A percentile compares a stretch with the other conserved stretches of the same genome.
These are phyloP conservation scores for Trifolium pratense DNA, from an alignment of 306 rosid genomes.

Conservation along the genomic window DNA sequence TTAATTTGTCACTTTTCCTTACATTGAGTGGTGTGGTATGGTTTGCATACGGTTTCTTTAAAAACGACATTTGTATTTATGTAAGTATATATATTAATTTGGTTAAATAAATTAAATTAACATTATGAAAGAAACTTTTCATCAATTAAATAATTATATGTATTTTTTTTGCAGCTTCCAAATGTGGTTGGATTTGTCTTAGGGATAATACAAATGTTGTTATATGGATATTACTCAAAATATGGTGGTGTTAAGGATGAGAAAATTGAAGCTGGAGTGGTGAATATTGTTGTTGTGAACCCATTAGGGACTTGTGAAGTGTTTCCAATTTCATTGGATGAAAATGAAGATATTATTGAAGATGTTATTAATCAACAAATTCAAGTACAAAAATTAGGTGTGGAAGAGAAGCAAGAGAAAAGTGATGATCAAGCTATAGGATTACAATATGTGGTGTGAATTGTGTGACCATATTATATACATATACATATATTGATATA, in stretches of 20 bases:
- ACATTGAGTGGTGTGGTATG: conserved; percentile 78
- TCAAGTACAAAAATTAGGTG: not conserved
- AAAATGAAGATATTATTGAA: not conserved
- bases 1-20: conserved; percentile 67
- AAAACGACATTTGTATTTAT: conserved; percentile 61
- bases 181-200: conserved; percentile 64
- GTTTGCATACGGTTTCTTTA: conserved; percentile 67
- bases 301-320: conserved; percentile 38
- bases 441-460: conserved; percentile 18
- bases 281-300: conserved; percentile 24
- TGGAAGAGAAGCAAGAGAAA: not conserved
- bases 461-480: not conserved
- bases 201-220: conserved; percentile 74
- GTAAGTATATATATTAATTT: conserved; percentile 48
- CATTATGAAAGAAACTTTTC: not conserved
- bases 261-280: not conserved
- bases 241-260: conserved; percentile 17
- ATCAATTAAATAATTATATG: not conserved
- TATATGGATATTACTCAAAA: conserved; percentile 59
- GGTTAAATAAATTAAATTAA: not conserved
- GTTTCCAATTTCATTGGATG: conserved; percentile 39
- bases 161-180: conserved; percentile 55
- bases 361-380: conserved; percentile 6
- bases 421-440: not conserved
- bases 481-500: too few species aligned